Percentiles rank a stretch among this genome's conserved stretches.
Evolutionary conservation across 805 yeast genomes (phyloP).

Genomic region (Saccharomycopsis guyanensis): DNA sequence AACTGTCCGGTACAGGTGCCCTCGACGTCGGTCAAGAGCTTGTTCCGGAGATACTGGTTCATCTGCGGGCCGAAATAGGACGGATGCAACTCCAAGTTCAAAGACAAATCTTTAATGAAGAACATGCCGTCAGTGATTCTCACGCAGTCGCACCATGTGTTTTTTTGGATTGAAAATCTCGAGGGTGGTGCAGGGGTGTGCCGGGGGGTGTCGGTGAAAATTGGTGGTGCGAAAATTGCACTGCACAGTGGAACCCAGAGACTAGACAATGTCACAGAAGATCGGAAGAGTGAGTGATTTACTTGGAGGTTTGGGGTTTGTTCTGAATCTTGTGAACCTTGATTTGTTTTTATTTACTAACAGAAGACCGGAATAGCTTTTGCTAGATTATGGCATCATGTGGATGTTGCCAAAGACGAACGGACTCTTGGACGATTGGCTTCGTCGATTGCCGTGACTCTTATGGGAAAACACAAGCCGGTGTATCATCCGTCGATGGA

Average conservation of each 20-base stretch:
- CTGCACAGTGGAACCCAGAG: no score
- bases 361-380: constrained; percentile 61
- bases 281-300: constrained; percentile 32
- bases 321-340: neutral
- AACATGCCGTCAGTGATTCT: constrained; percentile 26
- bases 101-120: constrained; percentile 74
- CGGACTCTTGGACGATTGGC: constrained; percentile 93
- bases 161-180: neutral
- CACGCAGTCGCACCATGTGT: neutral
- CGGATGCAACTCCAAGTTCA: constrained; percentile 91
- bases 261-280: constrained; percentile 36
- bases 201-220: neutral
- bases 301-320: neutral
- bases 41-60: constrained; percentile 87
- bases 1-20: constrained; percentile 99
- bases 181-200: neutral
- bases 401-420: constrained; percentile 76
- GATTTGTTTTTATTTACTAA: neutral
- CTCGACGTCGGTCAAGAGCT: constrained; percentile 89
- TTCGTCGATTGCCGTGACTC: constrained; percentile 72
- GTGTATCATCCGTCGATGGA: constrained; percentile 70
- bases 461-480: constrained; percentile 98
- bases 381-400: constrained; percentile 91
- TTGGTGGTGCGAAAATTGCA: neutral
- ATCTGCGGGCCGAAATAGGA: constrained; percentile 96